Base-by-base conservation (phyloP, 768 basidiomycete genomes). In the Pleurotus tuber-regium region DNA sequence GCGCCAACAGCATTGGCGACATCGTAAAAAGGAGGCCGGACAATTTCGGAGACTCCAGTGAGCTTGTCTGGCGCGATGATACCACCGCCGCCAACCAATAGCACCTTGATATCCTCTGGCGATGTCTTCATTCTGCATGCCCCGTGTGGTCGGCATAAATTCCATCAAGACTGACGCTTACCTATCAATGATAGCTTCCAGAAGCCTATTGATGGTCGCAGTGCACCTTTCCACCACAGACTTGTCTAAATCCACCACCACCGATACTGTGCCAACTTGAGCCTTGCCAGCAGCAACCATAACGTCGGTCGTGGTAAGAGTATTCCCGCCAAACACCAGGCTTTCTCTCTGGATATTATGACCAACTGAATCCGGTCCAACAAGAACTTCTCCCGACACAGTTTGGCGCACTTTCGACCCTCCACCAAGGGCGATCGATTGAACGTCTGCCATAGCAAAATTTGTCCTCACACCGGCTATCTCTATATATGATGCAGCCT, bases 281-380 rank as follows among this genome's bases (percentile, higher is more conserved):
- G 44, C 26, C 0, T 33, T 49, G 8, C 57, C 55, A 8, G 57
- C 52, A 9, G 52, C 75, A 0, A 82, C 81, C 40, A 73, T 69
- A 19, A 84, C 65, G 57, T 87, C 85, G 1, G 85, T 86, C 1
- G 83, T 68, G n/a, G 84, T 86, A 44, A 83, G 63, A 2, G 70
- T 70, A 3, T 66, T 51, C 2, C 85, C 85, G 5, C 82, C 80
- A 56, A 87, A 87, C 0, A 83, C 69, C 7, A 68, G 62, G 4
- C 76, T 74, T 36, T 83, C 78, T 36, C 66, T 24, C 43, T 30
- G 18, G 29, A 69, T 66, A 35, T 63, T 55, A 61, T 83, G 79
- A 0, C 85, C 85, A 14, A 86, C 82, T 1, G 83, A 87, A 58
- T 84, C 78, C 9, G 85, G 84, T 0, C 85, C 85, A 28, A 87